These are phyloP conservation scores for Torulaspora quercuum DNA, from an alignment of 805 yeast species.

Conservation along the genomic window DNA sequence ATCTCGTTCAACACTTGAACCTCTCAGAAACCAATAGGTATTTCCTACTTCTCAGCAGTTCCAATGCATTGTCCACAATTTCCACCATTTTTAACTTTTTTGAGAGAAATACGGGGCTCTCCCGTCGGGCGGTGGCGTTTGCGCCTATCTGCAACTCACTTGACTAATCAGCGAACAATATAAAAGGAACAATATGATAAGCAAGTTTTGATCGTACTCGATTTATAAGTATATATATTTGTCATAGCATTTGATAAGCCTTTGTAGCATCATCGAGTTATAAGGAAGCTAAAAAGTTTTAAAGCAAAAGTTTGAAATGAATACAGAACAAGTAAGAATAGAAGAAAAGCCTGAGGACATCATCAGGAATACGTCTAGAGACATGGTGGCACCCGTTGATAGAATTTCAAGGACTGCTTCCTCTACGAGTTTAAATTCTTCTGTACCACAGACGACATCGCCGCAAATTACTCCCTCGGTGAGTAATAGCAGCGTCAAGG, in stretches of 20 bases:
- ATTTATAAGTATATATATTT: no score
- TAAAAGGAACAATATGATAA: constrained; percentile 1
- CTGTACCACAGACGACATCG: constrained; percentile 3
- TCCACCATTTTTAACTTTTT: no score
- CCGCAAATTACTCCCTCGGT: constrained; percentile 1
- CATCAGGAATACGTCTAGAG: neutral
- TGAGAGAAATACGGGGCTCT: constrained; percentile 5
- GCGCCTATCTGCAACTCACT: constrained; percentile 4
- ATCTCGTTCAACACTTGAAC: no score
- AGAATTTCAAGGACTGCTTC: neutral
- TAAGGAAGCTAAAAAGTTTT: no score
- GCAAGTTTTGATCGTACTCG: neutral
- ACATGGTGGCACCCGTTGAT: neutral
- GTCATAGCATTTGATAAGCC: no score
- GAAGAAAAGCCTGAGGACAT: constrained; percentile 4
- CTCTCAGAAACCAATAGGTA: no score
- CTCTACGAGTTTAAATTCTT: neutral
- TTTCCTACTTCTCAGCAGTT: neutral
- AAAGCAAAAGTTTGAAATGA: neutral
- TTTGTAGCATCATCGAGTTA: constrained; percentile 2
- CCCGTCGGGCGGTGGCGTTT: constrained; percentile 11
- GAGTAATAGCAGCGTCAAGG: constrained; percentile 1
- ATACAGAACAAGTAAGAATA: constrained; percentile 4
- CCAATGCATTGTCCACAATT: no score
- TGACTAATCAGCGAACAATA: constrained; percentile 1